Conservation (phyloP, 192 early-diverging fungal species). For the Rhizophlyctis rosea region DNA sequence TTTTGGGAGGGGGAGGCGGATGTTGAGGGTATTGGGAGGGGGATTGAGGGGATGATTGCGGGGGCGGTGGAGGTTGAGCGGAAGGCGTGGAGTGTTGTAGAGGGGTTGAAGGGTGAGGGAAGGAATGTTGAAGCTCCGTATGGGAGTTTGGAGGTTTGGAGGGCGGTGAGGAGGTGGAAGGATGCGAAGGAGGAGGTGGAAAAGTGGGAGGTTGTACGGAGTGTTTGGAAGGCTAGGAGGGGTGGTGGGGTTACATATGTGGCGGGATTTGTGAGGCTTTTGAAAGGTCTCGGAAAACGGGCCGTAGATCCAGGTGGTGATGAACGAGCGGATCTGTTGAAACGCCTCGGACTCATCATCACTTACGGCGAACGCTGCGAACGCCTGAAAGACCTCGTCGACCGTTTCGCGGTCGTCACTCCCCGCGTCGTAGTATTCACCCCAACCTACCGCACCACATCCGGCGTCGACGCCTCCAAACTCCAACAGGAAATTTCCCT, state of each 20-base stretch:
- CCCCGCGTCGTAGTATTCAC: slow-evolving; percentile 49
- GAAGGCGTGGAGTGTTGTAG: neutral
- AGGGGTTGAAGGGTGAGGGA: neutral
- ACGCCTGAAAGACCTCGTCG: slow-evolving; percentile 40
- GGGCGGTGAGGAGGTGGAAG: slow-evolving; percentile 3
- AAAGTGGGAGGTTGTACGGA: slow-evolving; percentile 3
- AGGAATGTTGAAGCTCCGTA: neutral
- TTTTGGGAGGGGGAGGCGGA: neutral
- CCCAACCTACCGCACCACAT: no score
- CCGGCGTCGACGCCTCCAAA: no score
- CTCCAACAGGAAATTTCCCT: no score
- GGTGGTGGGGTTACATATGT: slow-evolving; percentile 3
- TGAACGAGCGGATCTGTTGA: neutral
- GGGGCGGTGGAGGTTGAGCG: neutral
- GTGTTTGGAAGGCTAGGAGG: neutral
- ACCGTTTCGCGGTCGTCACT: slow-evolving; percentile 60
- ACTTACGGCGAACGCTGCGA: slow-evolving; percentile 26
- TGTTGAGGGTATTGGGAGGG: neutral
- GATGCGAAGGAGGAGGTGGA: slow-evolving; percentile 6
- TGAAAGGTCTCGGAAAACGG: slow-evolving; percentile 8
- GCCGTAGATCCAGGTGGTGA: slow-evolving; percentile 3
- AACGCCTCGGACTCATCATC: neutral
- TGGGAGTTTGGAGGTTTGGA: slow-evolving; percentile 5
- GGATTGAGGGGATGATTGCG: neutral
- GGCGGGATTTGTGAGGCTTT: no score